Evolutionary conservation across 2,329 filamentous ascomycete genomes (phyloP).

Genomic region (Allantophomopsis cytisporea): DNA sequence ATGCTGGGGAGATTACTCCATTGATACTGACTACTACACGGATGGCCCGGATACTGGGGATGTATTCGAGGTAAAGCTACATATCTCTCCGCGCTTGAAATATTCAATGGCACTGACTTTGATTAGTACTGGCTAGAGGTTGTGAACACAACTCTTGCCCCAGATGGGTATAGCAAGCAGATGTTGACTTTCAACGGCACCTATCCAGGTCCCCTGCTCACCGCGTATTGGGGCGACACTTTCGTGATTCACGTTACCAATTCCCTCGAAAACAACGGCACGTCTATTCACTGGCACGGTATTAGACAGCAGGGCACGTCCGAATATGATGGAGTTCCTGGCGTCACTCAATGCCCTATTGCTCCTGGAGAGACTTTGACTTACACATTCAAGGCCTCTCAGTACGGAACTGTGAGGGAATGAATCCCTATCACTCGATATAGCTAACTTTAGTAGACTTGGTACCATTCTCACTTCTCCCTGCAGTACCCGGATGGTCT

Average conservation of each 20-base stretch:
- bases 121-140: slow-evolving; percentile 27
- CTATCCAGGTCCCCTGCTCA: slow-evolving; percentile 30
- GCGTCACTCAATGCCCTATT: slow-evolving; percentile 53
- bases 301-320: neutral
- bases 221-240: slow-evolving; percentile 6
- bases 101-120: neutral
- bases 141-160: slow-evolving; percentile 25
- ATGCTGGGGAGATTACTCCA: slow-evolving; percentile 18
- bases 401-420: slow-evolving; percentile 11
- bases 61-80: slow-evolving; percentile 14
- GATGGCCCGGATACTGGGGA: slow-evolving; percentile 19
- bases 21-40: slow-evolving; percentile 16
- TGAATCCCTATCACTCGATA: too few species aligned
- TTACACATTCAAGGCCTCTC: slow-evolving; percentile 20
- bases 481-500: slow-evolving; percentile 28
- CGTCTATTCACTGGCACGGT: slow-evolving; percentile 2
- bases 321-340: slow-evolving; percentile 23
- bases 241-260: slow-evolving; percentile 21
- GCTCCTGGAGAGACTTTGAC: slow-evolving; percentile 34
- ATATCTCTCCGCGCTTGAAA: neutral
- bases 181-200: slow-evolving; percentile 29
- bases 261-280: slow-evolving; percentile 1
- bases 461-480: slow-evolving; percentile 17
- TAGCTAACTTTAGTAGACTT: slow-evolving; percentile 3
- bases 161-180: slow-evolving; percentile 26